These are phyloP conservation scores for Ascochyta rabiei DNA, from an alignment of 2,329 filamentous ascomycete species.

Conservation along the genomic window DNA sequence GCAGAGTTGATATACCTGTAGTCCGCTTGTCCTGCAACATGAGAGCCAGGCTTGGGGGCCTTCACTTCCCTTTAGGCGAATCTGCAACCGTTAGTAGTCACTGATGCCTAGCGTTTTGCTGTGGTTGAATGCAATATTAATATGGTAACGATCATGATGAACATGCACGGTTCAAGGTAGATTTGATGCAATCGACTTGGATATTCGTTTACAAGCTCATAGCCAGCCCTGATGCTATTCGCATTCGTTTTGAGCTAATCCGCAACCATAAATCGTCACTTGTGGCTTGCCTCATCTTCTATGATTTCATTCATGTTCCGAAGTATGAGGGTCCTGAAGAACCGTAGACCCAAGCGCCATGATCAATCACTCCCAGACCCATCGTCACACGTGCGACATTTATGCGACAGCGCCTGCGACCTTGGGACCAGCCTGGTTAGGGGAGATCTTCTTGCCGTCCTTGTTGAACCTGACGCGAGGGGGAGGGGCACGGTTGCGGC, in stretches of 20 bases:
- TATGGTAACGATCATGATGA: no score
- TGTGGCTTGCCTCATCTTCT: conserved; percentile 34
- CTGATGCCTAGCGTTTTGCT: no score
- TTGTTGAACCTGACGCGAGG: conserved; percentile 99
- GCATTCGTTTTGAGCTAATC: conserved; percentile 36
- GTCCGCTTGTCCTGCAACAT: no score
- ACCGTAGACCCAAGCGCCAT: conserved; percentile 46
- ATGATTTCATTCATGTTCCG: conserved; percentile 45
- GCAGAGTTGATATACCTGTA: no score
- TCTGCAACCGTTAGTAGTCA: no score
- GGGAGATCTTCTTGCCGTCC: conserved; percentile 99
- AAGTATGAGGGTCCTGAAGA: conserved; percentile 44
- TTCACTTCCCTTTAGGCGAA: no score
- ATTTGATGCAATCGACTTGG: conserved; percentile 40
- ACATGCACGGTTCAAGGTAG: no score
- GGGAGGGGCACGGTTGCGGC: conserved; percentile 98
- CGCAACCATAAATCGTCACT: conserved; percentile 43
- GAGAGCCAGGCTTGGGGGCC: no score
- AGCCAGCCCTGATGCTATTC: conserved; percentile 41
- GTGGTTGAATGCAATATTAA: no score
- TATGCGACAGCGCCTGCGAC: conserved; percentile 35
- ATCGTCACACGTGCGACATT: conserved; percentile 6
- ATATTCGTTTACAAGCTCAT: conserved; percentile 46
- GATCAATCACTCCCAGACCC: conserved; percentile 32
- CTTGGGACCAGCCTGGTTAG: conserved; percentile 80